Base-by-base conservation (phyloP, 331 rosid genomes). In the Rhamnella rubrinervis region DNA sequence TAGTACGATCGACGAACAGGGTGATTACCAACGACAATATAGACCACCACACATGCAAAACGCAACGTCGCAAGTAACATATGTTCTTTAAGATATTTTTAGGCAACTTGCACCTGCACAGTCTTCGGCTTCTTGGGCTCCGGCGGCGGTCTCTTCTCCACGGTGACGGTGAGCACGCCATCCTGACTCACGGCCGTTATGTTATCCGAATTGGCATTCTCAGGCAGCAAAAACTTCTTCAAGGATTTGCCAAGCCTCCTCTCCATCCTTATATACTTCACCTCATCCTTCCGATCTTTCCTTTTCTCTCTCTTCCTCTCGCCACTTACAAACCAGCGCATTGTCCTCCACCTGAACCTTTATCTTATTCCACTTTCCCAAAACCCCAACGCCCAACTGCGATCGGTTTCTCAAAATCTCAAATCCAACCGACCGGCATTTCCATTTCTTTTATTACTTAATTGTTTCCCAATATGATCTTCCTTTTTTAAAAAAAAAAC, bases 61-160 rank as follows among this genome's bases (percentile, higher is more conserved):
- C 31, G 31, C 31, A 26, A 2, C 31, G 31, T 26, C 31, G 31
- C 31, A 26, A 26, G 31, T 26, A 26, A 26, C 31, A 26, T 26
- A 26, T 26, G 2, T 3, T 26, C 3, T 26, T 1, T 26, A 26
- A 1, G 2, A 26, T 26, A 11, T 3, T 3, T 5, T 79, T 72
- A 92, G 35, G 77, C 96, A n/a, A 93, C 37, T 73, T 86, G 84
- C 19, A 93, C 97, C 84, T 90, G 84, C 6, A 88, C 75, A 8
- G 87, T 77, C 84, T 81, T 93, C 14, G 90, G 86, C 73, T 93
- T 88, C 86, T 93, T 93, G 6, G 98, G 98, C 83, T 88, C 84
- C 49, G 98, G 97, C 1, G 98, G 98, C 1, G 96, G 96, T 77
- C 85, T 58, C 77, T 93, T 93, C 44, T 85, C 46, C 4, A 93